Conservation (phyloP, 768 basidiomycete genomes). For the Kwoniella shandongensis region DNA sequence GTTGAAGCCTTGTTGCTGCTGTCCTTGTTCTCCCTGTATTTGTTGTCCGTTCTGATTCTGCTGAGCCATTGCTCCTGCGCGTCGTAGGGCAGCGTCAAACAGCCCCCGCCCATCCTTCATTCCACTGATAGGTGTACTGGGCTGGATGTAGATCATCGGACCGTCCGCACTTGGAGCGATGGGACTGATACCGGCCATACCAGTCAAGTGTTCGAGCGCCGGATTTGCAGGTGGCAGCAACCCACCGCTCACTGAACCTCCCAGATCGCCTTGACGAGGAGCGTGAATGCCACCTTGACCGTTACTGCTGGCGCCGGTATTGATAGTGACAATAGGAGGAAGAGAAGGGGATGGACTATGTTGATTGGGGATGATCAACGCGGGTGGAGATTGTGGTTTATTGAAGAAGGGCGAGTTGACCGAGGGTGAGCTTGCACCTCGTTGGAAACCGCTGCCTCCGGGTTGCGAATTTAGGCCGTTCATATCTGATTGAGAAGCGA, state of each 20-base stretch:
- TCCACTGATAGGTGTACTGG: slow-evolving; percentile 48
- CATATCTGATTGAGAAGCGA: slow-evolving; percentile 16
- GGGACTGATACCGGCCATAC: slow-evolving; percentile 49
- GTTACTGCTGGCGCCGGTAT: slow-evolving; percentile 8
- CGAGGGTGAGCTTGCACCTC: slow-evolving; percentile 12
- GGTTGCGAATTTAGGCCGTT: slow-evolving; percentile 22
- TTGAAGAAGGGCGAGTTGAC: slow-evolving; percentile 31
- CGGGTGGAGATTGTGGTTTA: slow-evolving; percentile 45
- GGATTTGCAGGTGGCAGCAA: slow-evolving; percentile 44
- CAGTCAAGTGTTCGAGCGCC: slow-evolving; percentile 35
- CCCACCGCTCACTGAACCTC: slow-evolving; percentile 22
- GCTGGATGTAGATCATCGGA: slow-evolving; percentile 45
- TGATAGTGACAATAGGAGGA: slow-evolving; percentile 38
- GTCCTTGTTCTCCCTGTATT: slow-evolving; percentile 9
- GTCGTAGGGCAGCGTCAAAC: slow-evolving; percentile 40
- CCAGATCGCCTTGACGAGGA: slow-evolving; percentile 15
- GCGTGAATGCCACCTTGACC: slow-evolving; percentile 8
- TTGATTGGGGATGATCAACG: slow-evolving; percentile 41
- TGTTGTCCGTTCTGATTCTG: slow-evolving; percentile 14
- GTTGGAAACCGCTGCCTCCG: slow-evolving; percentile 9
- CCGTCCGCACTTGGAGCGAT: slow-evolving; percentile 46
- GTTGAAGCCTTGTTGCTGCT: slow-evolving; percentile 16
- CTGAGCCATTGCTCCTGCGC: slow-evolving; percentile 25
- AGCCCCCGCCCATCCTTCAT: slow-evolving; percentile 42
- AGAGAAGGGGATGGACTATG: slow-evolving; percentile 32